Evolutionary conservation across 371 early-diverging fungal species (phyloP), one percentile per base, ranked within the genome.

Genomic region (Entomophthora muscae): DNA sequence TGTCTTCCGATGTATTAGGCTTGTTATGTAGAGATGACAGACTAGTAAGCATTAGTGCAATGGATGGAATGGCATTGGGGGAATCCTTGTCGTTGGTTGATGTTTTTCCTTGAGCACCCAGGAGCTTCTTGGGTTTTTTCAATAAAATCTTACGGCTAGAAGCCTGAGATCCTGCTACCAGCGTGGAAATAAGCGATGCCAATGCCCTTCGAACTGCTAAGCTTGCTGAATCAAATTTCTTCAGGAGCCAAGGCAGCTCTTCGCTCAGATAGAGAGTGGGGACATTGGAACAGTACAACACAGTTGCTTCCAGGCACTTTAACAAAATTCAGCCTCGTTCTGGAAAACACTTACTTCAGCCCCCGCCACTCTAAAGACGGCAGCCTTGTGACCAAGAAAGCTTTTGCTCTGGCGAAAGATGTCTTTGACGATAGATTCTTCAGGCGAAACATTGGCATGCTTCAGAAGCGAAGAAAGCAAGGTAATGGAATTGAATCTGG

Each of bases 141-240:
- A 61, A 23, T 22, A 52, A 13, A 21, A 61, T 24, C 26, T 61
- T 61, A 23, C 22, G 24, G 10, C 22, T 53, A 17, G 52, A 22
- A 12, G 32, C 51, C 26, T 61, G 62, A 0, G 62, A 61, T 17
- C 62, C 62, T n/a, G 62, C 62, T n/a, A 61, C 26, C 62, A 61
- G 17, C 1, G 62, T 61, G 5, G 62, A 32, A 17, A 61, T 61
- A 0, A 32, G 52, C 12, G 62, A n/a, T 21, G 62, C 51, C 2
- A 61, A 13, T 7, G 22, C 32, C 42, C 52, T 42, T 17, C 52
- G n/a, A 23, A 61, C 5, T 52, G 32, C 33, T 13, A 52, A 61
- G 17, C 21, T 32, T 5, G 62, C 51, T 21, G 21, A 12, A 5
- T 61, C 53, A 52, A 61, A 61, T 7, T 61, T 23, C 52, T 61